Evolutionary conservation across 2,329 filamentous ascomycete genomes (phyloP).

Genomic region (Neoscytalidium dimidiatum): DNA sequence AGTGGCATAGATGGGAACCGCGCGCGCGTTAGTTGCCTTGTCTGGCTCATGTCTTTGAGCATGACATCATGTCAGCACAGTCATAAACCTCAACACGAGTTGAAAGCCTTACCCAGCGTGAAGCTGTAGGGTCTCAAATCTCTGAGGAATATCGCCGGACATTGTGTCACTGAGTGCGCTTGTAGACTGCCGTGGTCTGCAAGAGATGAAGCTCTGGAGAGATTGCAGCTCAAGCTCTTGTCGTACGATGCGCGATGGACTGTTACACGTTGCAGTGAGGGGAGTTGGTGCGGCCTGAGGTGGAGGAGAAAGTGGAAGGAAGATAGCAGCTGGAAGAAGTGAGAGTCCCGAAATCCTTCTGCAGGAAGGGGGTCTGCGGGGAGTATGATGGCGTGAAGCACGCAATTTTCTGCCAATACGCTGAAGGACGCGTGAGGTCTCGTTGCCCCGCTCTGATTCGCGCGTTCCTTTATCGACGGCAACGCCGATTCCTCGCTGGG

Average conservation of each 20-base stretch:
- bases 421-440: background rate
- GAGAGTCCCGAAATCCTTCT: background rate
- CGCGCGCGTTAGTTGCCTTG: constrained; percentile 78
- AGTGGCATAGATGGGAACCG: constrained; percentile 94
- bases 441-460: constrained; percentile 5
- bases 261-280: background rate
- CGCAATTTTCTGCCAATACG: constrained; percentile 13
- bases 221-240: background rate
- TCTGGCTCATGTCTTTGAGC: constrained; percentile 80
- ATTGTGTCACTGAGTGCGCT: background rate
- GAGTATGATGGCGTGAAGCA: constrained; percentile 8
- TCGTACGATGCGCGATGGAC: background rate
- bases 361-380: background rate
- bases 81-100: constrained; percentile 14
- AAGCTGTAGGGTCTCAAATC: constrained; percentile 54
- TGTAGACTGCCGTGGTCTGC: background rate
- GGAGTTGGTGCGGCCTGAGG: too few relatives aligned
- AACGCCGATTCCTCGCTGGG: background rate
- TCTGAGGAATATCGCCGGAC: constrained; percentile 12
- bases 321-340: background rate
- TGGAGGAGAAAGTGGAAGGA: background rate
- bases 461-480: background rate
- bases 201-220: background rate
- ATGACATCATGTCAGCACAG: background rate
- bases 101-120: constrained; percentile 45